Conservation (phyloP, 1,284 basidiomycete genomes). For the Kwoniella shivajii region DNA sequence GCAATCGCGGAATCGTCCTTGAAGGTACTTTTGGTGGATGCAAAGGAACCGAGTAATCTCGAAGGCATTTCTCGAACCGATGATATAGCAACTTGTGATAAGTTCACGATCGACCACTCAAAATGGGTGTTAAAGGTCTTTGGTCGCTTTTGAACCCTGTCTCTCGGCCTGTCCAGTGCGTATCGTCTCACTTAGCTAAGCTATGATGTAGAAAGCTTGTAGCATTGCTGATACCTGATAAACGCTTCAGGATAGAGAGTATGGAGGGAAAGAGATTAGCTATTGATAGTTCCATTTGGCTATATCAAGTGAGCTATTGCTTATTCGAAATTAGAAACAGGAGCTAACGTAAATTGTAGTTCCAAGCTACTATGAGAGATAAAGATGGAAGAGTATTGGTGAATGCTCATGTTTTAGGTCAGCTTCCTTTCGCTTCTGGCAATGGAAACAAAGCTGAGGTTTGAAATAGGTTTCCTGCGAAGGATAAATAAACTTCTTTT, state of each 20-base stretch:
- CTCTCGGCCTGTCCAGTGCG: constrained; percentile 81
- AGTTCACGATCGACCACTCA: constrained; percentile 6
- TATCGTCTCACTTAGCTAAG: neutral
- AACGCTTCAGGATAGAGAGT: constrained; percentile 71
- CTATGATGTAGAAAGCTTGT: neutral
- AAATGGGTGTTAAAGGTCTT: constrained; percentile 92
- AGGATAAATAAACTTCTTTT: constrained; percentile 93
- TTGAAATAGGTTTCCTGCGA: constrained; percentile 66
- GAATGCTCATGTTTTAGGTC: constrained; percentile 92
- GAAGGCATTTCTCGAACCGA: too few species aligned
- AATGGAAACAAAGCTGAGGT: neutral
- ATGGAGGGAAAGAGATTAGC: constrained; percentile 88
- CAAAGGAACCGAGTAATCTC: too few species aligned
- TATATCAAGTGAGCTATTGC: constrained; percentile 63
- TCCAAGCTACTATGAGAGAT: constrained; percentile 98
- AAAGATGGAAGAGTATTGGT: constrained; percentile 87
- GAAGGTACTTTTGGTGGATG: too few species aligned
- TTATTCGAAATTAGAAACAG: neutral
- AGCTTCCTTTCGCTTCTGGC: constrained; percentile 3
- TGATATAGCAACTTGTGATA: neutral
- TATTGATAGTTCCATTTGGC: constrained; percentile 99
- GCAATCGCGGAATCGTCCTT: too few species aligned
- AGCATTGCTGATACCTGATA: too few species aligned
- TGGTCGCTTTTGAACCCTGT: constrained; percentile 91
- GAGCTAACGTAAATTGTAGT: constrained; percentile 60